Conservation (phyloP, 129 eudicot species). For the Logfia minima region DNA sequence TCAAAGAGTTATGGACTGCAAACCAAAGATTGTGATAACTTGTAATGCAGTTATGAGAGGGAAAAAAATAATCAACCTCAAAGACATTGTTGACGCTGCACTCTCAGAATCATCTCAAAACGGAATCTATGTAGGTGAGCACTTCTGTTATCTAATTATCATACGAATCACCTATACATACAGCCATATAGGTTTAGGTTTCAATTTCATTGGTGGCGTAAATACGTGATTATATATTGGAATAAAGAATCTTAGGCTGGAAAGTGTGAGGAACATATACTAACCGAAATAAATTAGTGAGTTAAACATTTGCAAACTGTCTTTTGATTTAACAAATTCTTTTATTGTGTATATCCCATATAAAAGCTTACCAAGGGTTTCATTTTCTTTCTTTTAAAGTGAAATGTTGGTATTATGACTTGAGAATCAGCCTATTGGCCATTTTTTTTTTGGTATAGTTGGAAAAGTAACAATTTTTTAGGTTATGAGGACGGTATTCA, state of each 20-base stretch:
- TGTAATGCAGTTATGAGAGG: conserved; percentile 96
- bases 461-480: neutral
- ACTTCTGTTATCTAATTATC: neutral
- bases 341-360: neutral
- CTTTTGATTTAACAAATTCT: neutral
- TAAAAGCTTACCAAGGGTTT: neutral
- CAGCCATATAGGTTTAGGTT: conserved; percentile 11
- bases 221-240: conserved; percentile 1
- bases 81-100: conserved; percentile 84
- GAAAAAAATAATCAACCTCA: conserved; percentile 68
- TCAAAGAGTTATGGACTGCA: conserved; percentile 94
- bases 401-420: neutral
- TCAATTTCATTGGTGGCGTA: neutral
- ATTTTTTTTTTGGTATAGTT: neutral
- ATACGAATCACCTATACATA: conserved; percentile 12
- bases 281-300: neutral
- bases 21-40: conserved; percentile 83
- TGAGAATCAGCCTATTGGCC: neutral
- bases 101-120: conserved; percentile 64
- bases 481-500: neutral
- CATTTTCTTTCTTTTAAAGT: neutral
- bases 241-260: neutral
- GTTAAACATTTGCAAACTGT: neutral
- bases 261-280: neutral
- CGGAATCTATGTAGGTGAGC: conserved; percentile 66